Conservation (phyloP, 2,329 filamentous ascomycete genomes). For the Thyridium curvatum region DNA sequence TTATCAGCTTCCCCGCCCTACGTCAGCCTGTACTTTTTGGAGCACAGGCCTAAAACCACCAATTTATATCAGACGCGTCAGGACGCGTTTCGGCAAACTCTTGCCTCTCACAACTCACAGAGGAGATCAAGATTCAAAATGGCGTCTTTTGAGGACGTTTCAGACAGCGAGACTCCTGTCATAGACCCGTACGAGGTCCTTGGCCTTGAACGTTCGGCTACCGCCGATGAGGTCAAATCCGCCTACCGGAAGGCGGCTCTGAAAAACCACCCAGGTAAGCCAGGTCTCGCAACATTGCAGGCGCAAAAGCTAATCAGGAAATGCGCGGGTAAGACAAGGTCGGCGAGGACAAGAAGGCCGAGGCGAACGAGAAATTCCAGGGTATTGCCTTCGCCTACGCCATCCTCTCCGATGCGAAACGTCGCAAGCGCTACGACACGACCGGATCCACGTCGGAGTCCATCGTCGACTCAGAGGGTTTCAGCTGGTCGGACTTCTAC, state of each 20-base stretch:
- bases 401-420: conserved; percentile 74
- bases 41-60: too few relatives aligned
- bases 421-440: conserved; percentile 80
- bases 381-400: conserved; percentile 90
- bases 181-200: conserved; percentile 79
- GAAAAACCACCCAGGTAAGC: conserved; percentile 74
- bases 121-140: conserved; percentile 22
- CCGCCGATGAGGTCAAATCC: conserved; percentile 73
- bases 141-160: conserved; percentile 44
- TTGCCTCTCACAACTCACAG: neutral
- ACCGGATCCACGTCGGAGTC: conserved; percentile 86
- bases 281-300: neutral
- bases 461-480: conserved; percentile 70
- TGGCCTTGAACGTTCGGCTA: conserved; percentile 62
- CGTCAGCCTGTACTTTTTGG: too few relatives aligned
- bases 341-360: conserved; percentile 55
- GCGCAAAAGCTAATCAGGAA: neutral
- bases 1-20: too few relatives aligned
- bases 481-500: conserved; percentile 90
- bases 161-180: conserved; percentile 51
- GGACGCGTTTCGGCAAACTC: too few relatives aligned
- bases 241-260: conserved; percentile 90
- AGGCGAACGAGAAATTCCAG: conserved; percentile 79
- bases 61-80: neutral
- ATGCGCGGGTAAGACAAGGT: conserved; percentile 63